Evolutionary conservation across 2,329 filamentous ascomycete genomes (phyloP), one percentile per base, ranked within the genome.

Genomic region (Arthrobotrys iridis): DNA sequence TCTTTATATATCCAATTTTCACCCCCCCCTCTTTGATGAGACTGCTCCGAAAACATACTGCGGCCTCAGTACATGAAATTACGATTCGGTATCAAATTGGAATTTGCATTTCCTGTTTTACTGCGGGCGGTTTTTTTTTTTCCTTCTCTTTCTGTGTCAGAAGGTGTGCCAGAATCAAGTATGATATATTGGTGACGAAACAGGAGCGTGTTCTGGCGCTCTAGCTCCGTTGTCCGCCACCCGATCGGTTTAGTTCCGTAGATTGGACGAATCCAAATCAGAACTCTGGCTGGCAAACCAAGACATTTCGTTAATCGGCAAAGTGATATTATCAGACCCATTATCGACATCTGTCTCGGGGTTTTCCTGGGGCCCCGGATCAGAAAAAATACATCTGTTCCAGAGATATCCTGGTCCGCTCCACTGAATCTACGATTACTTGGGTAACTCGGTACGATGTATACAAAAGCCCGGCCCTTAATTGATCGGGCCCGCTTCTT

Each of bases 181-280:
- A 64, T 74, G 70, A 74, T 46, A 74, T 74, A 60, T 46, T 67
- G 26, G 70, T 74, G 70, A 74, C 70, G 70, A 67, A 66, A 74
- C 46, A 22, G 30, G 28, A 45, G 22, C 62, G 35, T 50, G 43
- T 65, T 57, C 30, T 10, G 8, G 33, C 33, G 24, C 18, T 24
- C 24, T 35, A 68, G 15, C 24, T 30, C 22, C n/a, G 10, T 4
- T 13, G n/a, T 6, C 64, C 57, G 65, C 57, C 65, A 70, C 65
- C 65, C 65, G 65, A 70, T 67, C 33, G 6, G 35, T 55, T 11
- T 24, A 35, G 22, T 50, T 26, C 28, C 18, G 60, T 33, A 60
- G 41, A 68, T 52, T 41, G 52, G 28, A 50, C 20, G 28, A 28
- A 15, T 22, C 35, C 10, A 50, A 6, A 2, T 33, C 18, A n/a